Base-by-base conservation (phyloP, 2,329 filamentous ascomycete species). In the Cytospora chrysosperma region DNA sequence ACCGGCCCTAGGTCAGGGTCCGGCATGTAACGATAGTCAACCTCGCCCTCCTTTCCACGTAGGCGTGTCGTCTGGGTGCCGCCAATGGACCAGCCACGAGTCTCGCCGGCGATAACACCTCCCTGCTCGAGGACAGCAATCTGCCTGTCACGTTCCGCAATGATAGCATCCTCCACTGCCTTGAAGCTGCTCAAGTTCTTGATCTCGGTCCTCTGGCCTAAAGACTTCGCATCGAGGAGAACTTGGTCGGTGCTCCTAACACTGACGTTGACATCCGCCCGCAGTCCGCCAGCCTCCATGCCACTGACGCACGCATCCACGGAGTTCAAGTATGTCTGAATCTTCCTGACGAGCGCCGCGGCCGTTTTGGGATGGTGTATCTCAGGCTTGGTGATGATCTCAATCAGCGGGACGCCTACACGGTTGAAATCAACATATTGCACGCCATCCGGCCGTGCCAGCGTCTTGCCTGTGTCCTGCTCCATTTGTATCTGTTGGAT, bases 21-120 rank as follows among this genome's bases (percentile, higher is more conserved):
- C 0, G 95, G 94, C 94, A 99, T 98, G 73, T 99, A 99, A 50
- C 95, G 85, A 75, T 99, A 99, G 75, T 99, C 95, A 7, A 98
- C 93, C 72, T 97, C 94, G 55, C 95, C 95, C 75, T 98, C 95
- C 75, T 99, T 99, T 28, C 92, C 92, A 70, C 95, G 85, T 51
- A 99, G 79, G 49, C 89, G 85, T 64, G 86, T 87, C 4, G 95
- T 98, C 73, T 93, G 89, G 4, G 86, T 92, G 67, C 87, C 89
- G 2, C 93, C 93, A 27, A 97, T 83, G 1, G 92, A 90, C 93
- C 93, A 99, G 7, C 95, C 94, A 63, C 95, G 85, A 9, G 95
- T 99, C 78, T 99, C 95, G 52, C 93, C 92, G 68, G 88, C 84
- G 56, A 97, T 84, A 0, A 79, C 76, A 1, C 91, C 91, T 0